phyloP scores from a whole-genome alignment of 768 basidiomycete genomes.

The Butyriboletus loyo region DNA sequence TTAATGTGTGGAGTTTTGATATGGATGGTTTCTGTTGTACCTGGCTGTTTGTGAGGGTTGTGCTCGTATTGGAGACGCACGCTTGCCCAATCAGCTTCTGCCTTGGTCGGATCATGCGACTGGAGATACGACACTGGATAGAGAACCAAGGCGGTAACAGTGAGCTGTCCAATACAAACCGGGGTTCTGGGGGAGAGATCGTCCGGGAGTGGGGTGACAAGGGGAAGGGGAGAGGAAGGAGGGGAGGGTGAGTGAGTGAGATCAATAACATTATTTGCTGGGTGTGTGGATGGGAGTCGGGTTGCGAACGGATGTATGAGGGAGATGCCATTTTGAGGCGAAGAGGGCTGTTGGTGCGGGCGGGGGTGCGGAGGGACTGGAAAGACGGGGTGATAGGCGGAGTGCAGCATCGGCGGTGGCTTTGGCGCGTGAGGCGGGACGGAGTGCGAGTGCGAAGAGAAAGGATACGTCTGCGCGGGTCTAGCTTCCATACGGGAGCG shows the following conservation, averaged over 20 bases:
- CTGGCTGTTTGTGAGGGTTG: slow-evolving; percentile 47
- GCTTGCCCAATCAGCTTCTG: slow-evolving; percentile 61
- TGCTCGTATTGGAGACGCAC: slow-evolving; percentile 74
- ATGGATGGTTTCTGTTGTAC: slow-evolving; percentile 68
- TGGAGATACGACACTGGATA: slow-evolving; percentile 72
- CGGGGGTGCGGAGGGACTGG: slow-evolving; percentile 38
- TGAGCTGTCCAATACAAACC: slow-evolving; percentile 83
- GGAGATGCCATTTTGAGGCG: slow-evolving; percentile 25
- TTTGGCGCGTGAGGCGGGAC: slow-evolving; percentile 27
- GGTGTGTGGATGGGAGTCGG: slow-evolving; percentile 23
- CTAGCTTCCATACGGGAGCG: slow-evolving; percentile 38
- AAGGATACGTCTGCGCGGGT: slow-evolving; percentile 32
- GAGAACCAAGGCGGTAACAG: slow-evolving; percentile 81
- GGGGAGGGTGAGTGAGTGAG: slow-evolving; percentile 63
- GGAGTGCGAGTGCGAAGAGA: slow-evolving; percentile 22
- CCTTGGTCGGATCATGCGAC: slow-evolving; percentile 37
- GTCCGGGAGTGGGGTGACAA: slow-evolving; percentile 39
- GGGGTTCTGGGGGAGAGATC: slow-evolving; percentile 78
- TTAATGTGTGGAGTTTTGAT: slow-evolving; percentile 63
- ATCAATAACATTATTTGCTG: slow-evolving; percentile 64
- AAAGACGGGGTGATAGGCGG: slow-evolving; percentile 50
- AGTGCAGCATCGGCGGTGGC: slow-evolving; percentile 16
- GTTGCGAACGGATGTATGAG: slow-evolving; percentile 17
- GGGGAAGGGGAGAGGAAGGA: slow-evolving; percentile 39
- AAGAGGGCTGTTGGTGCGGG: slow-evolving; percentile 19